phyloP scores from a whole-genome alignment of 1,139 yeast species.

The Arxiozyma telluris region DNA sequence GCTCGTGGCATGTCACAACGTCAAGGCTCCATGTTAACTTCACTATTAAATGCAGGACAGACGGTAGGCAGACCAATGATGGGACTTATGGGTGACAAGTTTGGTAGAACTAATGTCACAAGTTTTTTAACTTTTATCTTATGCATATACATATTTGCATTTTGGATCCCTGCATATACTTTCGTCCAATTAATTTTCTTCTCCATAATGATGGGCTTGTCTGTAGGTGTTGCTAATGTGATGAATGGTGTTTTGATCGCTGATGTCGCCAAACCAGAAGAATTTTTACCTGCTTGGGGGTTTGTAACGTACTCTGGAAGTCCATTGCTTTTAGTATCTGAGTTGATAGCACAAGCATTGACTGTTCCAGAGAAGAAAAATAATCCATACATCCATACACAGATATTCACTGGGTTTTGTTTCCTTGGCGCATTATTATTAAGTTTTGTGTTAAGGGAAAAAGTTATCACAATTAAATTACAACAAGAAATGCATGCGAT shows the following conservation, averaged over 20 bases:
- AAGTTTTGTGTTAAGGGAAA: constrained; percentile 36
- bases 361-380: constrained; percentile 24
- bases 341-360: constrained; percentile 46
- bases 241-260: constrained; percentile 53
- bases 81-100: constrained; percentile 49
- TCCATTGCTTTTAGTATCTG: constrained; percentile 39
- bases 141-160: constrained; percentile 31
- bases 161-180: constrained; percentile 40
- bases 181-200: constrained; percentile 47
- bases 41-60: constrained; percentile 57
- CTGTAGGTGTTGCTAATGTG: constrained; percentile 57
- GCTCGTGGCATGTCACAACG: constrained; percentile 46
- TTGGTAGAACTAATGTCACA: constrained; percentile 52
- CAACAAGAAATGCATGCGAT: not conserved
- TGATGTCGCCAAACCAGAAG: constrained; percentile 41
- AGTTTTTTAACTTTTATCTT: constrained; percentile 24
- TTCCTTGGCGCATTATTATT: constrained; percentile 34
- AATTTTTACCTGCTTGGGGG: constrained; percentile 54
- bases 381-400: constrained; percentile 50
- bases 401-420: constrained; percentile 49
- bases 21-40: constrained; percentile 54
- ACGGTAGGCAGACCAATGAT: constrained; percentile 55
- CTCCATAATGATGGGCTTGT: constrained; percentile 43
- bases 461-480: constrained; percentile 23
- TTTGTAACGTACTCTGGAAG: constrained; percentile 44